phyloP scores from a whole-genome alignment of 371 early-diverging fungal species.

The Circinella minor region DNA sequence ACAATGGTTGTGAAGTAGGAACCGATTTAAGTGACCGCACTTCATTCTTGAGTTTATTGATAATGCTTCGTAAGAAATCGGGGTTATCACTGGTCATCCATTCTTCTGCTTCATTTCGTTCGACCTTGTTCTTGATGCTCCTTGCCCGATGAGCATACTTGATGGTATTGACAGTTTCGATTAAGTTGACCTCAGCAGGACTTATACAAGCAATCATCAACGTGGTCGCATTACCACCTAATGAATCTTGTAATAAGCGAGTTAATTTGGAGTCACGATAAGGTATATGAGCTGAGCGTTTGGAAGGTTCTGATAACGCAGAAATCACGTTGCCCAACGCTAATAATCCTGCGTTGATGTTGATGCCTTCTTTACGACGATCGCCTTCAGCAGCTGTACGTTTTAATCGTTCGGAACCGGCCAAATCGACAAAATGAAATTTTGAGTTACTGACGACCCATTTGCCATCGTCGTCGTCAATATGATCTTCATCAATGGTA shows the following conservation, averaged over 20 bases:
- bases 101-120: conserved; percentile 72
- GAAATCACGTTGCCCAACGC: conserved; percentile 99
- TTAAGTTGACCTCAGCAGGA: conserved; percentile 78
- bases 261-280: conserved; percentile 99
- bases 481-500: not conserved
- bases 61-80: conserved; percentile 60
- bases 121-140: conserved; percentile 83
- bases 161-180: conserved; percentile 92
- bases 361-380: conserved; percentile 96
- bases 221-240: conserved; percentile 93
- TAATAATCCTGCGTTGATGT: conserved; percentile 97
- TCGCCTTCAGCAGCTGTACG: conserved; percentile 94
- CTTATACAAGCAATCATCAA: conserved; percentile 95
- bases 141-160: conserved; percentile 91
- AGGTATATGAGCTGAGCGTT: conserved; percentile 78
- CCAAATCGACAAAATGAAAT: conserved; percentile 98
- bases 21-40: conserved; percentile 49
- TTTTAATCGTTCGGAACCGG: conserved; percentile 98
- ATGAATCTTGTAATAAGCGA: conserved; percentile 92
- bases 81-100: conserved; percentile 64
- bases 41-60: conserved; percentile 60
- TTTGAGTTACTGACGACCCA: conserved; percentile 72
- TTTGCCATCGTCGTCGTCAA: conserved; percentile 35
- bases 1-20: conserved; percentile 8
- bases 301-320: conserved; percentile 87